Conservation (phyloP, 305 asterid genomes). For the Solanum chacoense region DNA sequence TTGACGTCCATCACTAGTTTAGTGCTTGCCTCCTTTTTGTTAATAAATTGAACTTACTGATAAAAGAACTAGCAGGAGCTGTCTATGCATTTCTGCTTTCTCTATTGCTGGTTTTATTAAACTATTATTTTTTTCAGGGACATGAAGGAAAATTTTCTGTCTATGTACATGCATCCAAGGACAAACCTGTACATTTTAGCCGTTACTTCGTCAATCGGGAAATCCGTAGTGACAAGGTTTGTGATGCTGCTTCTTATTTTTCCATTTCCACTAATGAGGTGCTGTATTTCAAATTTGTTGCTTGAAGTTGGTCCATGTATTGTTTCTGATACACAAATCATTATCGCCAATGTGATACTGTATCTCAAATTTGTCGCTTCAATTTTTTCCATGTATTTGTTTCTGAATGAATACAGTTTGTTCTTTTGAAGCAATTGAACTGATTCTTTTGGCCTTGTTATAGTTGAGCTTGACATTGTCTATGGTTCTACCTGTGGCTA, state of each 20-base stretch:
- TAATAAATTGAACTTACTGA: not conserved
- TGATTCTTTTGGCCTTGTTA: not conserved
- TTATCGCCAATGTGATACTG: not conserved
- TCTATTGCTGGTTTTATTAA: not conserved
- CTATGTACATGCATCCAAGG: conserved; percentile 92
- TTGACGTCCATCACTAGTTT: not conserved
- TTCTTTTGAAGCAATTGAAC: not conserved
- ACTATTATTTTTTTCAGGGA: conserved; percentile 43
- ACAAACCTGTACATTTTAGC: conserved; percentile 88
- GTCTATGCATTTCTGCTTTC: not conserved
- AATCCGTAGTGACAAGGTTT: conserved; percentile 86
- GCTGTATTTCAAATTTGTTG: not conserved
- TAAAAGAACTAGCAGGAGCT: not conserved
- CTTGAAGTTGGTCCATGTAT: not conserved
- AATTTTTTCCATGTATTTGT: not conserved
- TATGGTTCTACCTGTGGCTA: not conserved
- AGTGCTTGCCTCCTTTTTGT: not conserved
- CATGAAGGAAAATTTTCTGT: conserved; percentile 93
- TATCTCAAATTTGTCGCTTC: not conserved
- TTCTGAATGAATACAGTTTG: not conserved
- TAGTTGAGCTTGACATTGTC: not conserved
- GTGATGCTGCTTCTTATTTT: conserved; percentile 3
- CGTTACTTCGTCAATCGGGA: conserved; percentile 88
- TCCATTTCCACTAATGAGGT: not conserved
- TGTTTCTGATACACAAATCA: not conserved